Conservation (phyloP, 2,329 filamentous ascomycete genomes). For the Penicillium sp. region DNA sequence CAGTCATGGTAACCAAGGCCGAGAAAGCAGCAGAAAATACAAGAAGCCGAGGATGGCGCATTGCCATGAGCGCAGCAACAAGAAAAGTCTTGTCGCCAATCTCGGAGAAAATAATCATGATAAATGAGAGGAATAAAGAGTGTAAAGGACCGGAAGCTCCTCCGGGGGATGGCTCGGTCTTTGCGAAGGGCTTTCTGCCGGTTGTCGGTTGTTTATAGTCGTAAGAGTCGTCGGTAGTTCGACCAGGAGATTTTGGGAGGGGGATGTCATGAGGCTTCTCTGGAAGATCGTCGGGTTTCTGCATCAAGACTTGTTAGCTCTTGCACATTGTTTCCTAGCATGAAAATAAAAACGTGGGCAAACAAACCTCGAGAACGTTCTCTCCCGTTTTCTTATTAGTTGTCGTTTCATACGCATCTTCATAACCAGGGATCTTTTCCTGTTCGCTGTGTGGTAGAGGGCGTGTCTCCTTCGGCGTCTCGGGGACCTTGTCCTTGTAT, state of each 20-base stretch:
- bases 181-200: slow-evolving; percentile 12
- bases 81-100: slow-evolving; percentile 98
- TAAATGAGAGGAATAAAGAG: slow-evolving; percentile 85
- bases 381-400: slow-evolving; percentile 40
- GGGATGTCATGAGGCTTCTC: slow-evolving; percentile 72
- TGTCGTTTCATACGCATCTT: slow-evolving; percentile 35
- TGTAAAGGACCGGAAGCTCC: slow-evolving; percentile 69
- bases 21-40: slow-evolving; percentile 95
- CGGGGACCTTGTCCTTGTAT: slow-evolving; percentile 70
- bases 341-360: not conserved
- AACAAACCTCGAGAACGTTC: slow-evolving; percentile 53
- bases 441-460: slow-evolving; percentile 78
- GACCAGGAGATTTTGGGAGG: slow-evolving; percentile 56
- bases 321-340: not conserved
- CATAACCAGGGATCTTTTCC: slow-evolving; percentile 55
- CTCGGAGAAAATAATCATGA: slow-evolving; percentile 97
- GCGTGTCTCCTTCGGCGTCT: slow-evolving; percentile 78
- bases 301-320: slow-evolving; percentile 1
- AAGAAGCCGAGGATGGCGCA: slow-evolving; percentile 90
- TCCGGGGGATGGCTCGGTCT: slow-evolving; percentile 21
- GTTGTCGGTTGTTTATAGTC: slow-evolving; percentile 30
- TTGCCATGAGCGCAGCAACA: slow-evolving; percentile 95
- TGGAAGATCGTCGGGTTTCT: slow-evolving; percentile 81
- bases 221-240: slow-evolving; percentile 36
- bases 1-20: slow-evolving; percentile 88